phyloP scores from a whole-genome alignment of 768 basidiomycete genomes.

The Tulasnella sp. region DNA sequence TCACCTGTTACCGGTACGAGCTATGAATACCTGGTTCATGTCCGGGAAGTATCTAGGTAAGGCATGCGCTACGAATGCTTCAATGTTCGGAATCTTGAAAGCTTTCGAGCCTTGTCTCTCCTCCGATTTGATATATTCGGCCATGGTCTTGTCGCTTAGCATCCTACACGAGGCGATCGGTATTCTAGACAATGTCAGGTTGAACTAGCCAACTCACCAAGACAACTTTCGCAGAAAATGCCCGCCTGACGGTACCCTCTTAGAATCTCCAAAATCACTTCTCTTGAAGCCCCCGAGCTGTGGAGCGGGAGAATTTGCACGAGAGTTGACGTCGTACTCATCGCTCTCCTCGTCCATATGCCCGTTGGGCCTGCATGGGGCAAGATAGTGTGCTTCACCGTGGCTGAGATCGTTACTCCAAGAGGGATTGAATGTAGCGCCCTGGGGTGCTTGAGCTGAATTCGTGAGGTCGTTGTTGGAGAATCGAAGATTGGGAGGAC shows the following conservation, averaged over 20 bases:
- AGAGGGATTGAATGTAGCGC: too few species aligned
- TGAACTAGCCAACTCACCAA: neutral
- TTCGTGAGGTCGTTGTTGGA: neutral
- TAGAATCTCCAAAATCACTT: neutral
- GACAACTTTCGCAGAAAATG: neutral
- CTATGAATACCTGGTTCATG: neutral
- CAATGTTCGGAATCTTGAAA: neutral
- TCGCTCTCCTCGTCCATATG: neutral
- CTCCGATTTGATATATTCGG: neutral
- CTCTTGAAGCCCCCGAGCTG: neutral
- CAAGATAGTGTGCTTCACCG: neutral
- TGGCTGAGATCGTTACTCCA: too few species aligned
- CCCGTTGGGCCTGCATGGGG: neutral
- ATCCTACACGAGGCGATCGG: neutral
- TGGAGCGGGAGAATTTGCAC: neutral
- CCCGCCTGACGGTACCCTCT: neutral
- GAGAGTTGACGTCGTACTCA: neutral
- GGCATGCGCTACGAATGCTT: neutral
- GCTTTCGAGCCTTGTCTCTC: neutral
- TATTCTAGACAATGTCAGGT: neutral
- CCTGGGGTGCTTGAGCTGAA: neutral
- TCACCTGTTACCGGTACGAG: neutral
- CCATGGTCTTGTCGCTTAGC: neutral
- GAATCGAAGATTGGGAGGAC: neutral
- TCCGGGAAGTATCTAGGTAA: neutral